phyloP scores from a whole-genome alignment of 257 asterid species.

The Orobanche coerulescens region DNA sequence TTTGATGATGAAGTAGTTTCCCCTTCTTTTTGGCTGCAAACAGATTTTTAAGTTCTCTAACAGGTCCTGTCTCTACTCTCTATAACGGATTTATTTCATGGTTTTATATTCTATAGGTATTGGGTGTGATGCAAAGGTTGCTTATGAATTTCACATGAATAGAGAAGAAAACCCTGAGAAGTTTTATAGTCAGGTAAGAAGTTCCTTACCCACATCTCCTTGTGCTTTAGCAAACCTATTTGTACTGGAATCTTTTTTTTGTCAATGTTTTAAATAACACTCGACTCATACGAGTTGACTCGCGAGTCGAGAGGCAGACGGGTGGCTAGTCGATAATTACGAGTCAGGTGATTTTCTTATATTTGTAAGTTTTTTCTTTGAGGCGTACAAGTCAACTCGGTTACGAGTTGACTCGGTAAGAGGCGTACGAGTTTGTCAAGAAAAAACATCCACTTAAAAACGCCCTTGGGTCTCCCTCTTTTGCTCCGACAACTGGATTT shows the following conservation, averaged over 20 bases:
- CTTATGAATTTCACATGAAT: constrained; percentile 66
- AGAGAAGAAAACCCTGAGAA: constrained; percentile 79
- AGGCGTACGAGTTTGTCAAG: no score
- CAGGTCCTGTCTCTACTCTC: neutral
- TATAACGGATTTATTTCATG: constrained; percentile 12
- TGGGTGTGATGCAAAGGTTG: constrained; percentile 91
- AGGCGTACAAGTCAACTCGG: no score
- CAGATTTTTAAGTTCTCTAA: constrained; percentile 6
- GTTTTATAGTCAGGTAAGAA: constrained; percentile 65
- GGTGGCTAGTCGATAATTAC: no score
- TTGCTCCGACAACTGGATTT: no score
- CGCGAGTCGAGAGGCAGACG: no score
- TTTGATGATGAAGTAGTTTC: neutral
- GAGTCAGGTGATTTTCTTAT: no score
- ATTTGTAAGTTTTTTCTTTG: no score
- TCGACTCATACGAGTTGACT: no score
- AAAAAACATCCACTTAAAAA: no score
- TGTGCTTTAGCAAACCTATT: neutral
- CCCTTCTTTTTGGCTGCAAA: constrained; percentile 14
- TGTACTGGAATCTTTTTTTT: constrained; percentile 9
- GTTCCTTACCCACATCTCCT: constrained; percentile 1
- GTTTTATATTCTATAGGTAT: constrained; percentile 46
- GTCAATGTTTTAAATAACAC: constrained; percentile 5
- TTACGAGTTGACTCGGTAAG: no score
- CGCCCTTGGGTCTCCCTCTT: no score